Conservation (phyloP, 2,329 filamentous ascomycete genomes). For the Calonectria leucothoes region DNA sequence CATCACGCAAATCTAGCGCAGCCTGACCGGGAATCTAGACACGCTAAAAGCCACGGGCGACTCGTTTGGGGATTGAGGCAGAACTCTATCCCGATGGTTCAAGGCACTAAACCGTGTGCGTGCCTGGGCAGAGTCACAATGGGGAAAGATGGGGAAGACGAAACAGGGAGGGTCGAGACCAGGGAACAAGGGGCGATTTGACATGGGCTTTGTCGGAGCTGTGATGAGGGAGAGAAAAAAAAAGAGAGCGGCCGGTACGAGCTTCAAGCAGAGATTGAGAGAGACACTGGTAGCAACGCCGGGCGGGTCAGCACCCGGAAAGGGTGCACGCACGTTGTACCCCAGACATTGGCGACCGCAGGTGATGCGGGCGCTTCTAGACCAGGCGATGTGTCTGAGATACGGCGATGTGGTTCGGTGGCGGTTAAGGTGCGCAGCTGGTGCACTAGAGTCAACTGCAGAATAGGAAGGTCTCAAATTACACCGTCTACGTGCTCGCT, state of each 20-base stretch:
- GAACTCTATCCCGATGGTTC: conserved; percentile 36
- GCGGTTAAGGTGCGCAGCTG: conserved; percentile 4
- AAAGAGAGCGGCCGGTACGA: neutral
- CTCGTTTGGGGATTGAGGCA: conserved; percentile 33
- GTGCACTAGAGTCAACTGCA: conserved; percentile 6
- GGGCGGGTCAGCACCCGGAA: neutral
- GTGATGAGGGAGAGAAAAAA: neutral
- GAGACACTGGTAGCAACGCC: neutral
- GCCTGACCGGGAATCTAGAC: conserved; percentile 18
- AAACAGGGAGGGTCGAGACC: conserved; percentile 20
- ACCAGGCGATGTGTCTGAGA: conserved; percentile 19
- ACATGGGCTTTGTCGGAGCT: neutral
- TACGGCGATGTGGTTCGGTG: conserved; percentile 5
- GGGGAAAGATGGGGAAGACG: conserved; percentile 2
- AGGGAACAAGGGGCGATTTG: neutral
- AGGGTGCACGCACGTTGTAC: conserved; percentile 3
- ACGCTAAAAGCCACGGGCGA: conserved; percentile 5
- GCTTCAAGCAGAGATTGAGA: neutral
- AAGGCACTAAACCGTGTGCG: conserved; percentile 27
- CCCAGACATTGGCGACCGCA: neutral
- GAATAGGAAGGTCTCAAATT: conserved; percentile 16
- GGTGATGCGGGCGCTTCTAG: conserved; percentile 14
- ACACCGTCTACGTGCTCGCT: neutral
- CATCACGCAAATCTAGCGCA: conserved; percentile 6
- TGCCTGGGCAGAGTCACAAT: conserved; percentile 19